A percentile compares a stretch with the other conserved stretches of the same genome.
These are phyloP conservation scores for Mimosa pudica DNA, from an alignment of 306 rosid species.

Conservation along the genomic window DNA sequence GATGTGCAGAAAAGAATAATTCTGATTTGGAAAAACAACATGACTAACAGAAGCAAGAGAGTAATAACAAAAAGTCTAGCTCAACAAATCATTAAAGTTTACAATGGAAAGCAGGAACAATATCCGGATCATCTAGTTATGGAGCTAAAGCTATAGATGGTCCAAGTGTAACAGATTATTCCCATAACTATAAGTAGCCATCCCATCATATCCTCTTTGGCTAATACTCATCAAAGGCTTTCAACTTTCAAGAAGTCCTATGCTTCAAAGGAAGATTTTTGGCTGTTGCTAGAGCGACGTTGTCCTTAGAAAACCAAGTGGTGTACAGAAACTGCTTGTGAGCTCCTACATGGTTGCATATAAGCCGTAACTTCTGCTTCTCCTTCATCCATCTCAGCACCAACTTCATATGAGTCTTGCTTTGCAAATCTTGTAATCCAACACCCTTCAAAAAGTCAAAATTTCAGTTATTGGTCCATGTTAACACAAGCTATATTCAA, in stretches of 20 bases:
- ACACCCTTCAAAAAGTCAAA: not conserved
- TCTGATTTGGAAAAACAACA: no score
- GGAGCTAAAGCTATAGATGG: not conserved
- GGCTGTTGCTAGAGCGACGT: not conserved
- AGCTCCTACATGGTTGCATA: slow-evolving; percentile 25
- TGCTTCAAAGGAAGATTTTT: slow-evolving; percentile 12
- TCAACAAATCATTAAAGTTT: no score
- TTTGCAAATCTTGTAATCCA: slow-evolving; percentile 23
- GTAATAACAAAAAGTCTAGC: no score
- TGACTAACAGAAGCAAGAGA: no score
- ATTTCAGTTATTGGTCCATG: not conserved
- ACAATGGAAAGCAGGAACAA: slow-evolving; percentile 13
- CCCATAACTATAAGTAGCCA: not conserved
- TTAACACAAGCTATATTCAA: not conserved
- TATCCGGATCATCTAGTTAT: not conserved
- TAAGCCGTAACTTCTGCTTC: slow-evolving; percentile 28
- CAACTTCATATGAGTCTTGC: slow-evolving; percentile 24
- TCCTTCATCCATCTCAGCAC: slow-evolving; percentile 25
- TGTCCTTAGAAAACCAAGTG: slow-evolving; percentile 17
- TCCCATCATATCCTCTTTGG: not conserved
- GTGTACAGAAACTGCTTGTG: slow-evolving; percentile 28
- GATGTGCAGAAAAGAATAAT: no score
- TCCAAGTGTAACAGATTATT: not conserved
- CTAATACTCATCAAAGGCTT: not conserved
- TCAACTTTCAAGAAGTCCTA: slow-evolving; percentile 5